Percentiles rank a stretch among this genome's conserved stretches.
Conservation (phyloP, 2,329 filamentous ascomycete genomes). For the Fusarium begoniae region DNA sequence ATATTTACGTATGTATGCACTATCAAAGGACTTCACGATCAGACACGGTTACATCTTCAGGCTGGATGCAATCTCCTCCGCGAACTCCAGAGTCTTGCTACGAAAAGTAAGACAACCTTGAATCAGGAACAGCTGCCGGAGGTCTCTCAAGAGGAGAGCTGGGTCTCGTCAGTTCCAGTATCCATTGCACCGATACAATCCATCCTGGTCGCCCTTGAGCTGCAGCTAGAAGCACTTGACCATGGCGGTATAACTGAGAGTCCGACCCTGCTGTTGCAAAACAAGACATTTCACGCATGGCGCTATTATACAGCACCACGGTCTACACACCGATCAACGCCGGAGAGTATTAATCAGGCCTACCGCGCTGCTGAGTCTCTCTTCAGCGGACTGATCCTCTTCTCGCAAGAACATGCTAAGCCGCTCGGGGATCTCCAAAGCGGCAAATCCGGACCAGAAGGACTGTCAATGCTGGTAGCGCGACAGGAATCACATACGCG, state of each 20-base stretch:
- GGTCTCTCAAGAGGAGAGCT: background rate
- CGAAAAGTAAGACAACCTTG: fast-evolving
- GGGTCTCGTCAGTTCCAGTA: background rate
- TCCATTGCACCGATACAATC: background rate
- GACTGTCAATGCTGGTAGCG: background rate
- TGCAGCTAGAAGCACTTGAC: background rate
- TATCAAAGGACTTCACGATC: slow-evolving; percentile 4
- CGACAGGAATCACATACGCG: background rate
- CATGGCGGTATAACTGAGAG: background rate
- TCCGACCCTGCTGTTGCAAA: background rate
- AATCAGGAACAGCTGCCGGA: background rate
- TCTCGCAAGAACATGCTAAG: slow-evolving; percentile 6
- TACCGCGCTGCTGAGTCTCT: slow-evolving; percentile 4
- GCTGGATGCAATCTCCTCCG: slow-evolving; percentile 9
- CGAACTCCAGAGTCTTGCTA: background rate
- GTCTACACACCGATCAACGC: background rate
- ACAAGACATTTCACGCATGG: slow-evolving; percentile 2
- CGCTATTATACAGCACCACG: slow-evolving; percentile 2
- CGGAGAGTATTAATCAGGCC: background rate
- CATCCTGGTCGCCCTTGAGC: background rate
- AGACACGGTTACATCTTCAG: slow-evolving; percentile 1
- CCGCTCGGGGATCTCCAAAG: background rate
- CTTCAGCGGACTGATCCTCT: background rate
- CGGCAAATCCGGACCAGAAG: background rate
- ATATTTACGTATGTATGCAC: slow-evolving; percentile 10